Evolutionary conservation across 2,329 filamentous ascomycete genomes (phyloP), one percentile per base, ranked within the genome.

Genomic region (Alternaria alternata): DNA sequence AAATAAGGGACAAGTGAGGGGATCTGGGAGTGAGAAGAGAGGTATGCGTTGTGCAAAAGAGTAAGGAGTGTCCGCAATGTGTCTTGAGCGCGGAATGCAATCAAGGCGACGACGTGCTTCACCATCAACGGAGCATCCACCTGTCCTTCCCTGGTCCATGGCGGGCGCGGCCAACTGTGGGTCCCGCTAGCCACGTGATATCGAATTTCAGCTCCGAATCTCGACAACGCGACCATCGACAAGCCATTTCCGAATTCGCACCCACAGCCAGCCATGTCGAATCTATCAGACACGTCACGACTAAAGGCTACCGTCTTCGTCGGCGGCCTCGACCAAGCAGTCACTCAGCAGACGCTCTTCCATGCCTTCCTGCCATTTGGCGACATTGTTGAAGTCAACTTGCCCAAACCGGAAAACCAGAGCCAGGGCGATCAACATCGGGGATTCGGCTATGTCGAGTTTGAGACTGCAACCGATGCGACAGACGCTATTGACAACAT

Each of bases 401-500:
- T 99, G 16, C 95, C 95, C 20, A 96, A 95, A 79, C 91, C 93
- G 58, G 94, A 97, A 75, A 84, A 89, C 63, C 90, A 91, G 66
- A 93, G 92, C 64, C 88, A 91, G 7, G 88, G 86, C 48, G 92
- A 96, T 41, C 83, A 88, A 30, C 95, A 99, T 78, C 86, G 94
- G 53, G 95, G 96, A 1, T 99, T 98, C 79, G 95, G 94, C 59
- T 98, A 99, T 77, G 92, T 99, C 51, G 95, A 99, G 75, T 99
- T 92, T 74, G 93, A 97, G 72, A 87, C 93, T 58, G 85, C 88
- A 12, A 87, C 90, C 58, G 95, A 99, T 80, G 94, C 94, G 28
- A 89, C 89, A 73, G 94, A 98, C 80, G 95, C 95, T 51, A 97
- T 99, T 78, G 93, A 98, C 84, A 99, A 99, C 77, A 98, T 99